phyloP scores from a whole-genome alignment of 2,329 filamentous ascomycete species.

The Pseudogymnoascus sp. region DNA sequence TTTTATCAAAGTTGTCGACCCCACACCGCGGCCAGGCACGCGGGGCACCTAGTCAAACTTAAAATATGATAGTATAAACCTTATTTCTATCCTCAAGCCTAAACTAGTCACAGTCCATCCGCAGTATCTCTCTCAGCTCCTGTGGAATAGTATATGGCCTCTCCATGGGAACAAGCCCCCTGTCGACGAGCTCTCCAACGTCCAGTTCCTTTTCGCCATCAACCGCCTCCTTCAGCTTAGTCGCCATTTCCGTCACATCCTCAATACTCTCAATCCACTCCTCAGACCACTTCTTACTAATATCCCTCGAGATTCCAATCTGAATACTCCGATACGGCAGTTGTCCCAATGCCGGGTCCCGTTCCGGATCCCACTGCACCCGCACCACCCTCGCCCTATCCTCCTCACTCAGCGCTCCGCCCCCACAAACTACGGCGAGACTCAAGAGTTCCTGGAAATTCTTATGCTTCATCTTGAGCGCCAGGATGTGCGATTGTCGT shows the following conservation, averaged over 20 bases:
- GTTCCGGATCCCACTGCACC: slow-evolving; percentile 61
- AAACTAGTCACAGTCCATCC: slow-evolving; percentile 27
- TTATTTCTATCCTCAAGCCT: not conserved
- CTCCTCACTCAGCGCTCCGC: slow-evolving; percentile 21
- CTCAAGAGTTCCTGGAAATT: slow-evolving; percentile 45
- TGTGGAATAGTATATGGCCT: slow-evolving; percentile 38
- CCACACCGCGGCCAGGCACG: not conserved
- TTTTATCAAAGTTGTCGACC: not conserved
- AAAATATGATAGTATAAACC: not conserved
- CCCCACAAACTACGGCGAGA: slow-evolving; percentile 31
- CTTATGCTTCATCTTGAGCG: slow-evolving; percentile 47
- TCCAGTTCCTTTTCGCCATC: slow-evolving; percentile 34
- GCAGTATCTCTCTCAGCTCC: slow-evolving; percentile 30
- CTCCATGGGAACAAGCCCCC: slow-evolving; percentile 41
- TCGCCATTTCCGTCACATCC: slow-evolving; percentile 52
- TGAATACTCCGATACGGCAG: slow-evolving; percentile 52
- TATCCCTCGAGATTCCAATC: slow-evolving; percentile 48
- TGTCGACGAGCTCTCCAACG: slow-evolving; percentile 33
- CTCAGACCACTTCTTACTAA: slow-evolving; percentile 42
- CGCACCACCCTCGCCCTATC: slow-evolving; percentile 36
- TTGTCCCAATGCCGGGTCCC: slow-evolving; percentile 40
- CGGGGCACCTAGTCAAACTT: not conserved
- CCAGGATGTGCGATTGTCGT: slow-evolving; percentile 50
- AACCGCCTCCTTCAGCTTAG: slow-evolving; percentile 39
- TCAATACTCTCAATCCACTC: slow-evolving; percentile 50